These are phyloP conservation scores for Arabidopsis lyrata DNA, from an alignment of 441 rosid genomes.

Conservation along the genomic window DNA sequence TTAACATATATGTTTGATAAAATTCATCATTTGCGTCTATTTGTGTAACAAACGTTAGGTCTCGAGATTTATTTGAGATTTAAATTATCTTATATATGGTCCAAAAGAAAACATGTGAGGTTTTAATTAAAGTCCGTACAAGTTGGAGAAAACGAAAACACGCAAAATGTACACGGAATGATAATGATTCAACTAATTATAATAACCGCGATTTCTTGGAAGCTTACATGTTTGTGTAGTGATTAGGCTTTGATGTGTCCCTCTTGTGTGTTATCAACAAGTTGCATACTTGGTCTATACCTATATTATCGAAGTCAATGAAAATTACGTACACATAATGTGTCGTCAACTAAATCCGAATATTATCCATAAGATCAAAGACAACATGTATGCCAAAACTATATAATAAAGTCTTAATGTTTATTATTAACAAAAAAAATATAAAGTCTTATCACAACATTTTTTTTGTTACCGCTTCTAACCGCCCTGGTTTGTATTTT, in stretches of 20 bases:
- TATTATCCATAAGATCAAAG: slow-evolving; percentile 17
- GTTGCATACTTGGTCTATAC: slow-evolving; percentile 31
- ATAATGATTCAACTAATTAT: slow-evolving; percentile 2
- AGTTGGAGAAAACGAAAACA: slow-evolving; percentile 33
- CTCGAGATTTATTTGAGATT: neutral
- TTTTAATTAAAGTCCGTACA: slow-evolving; percentile 35
- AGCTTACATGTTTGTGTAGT: slow-evolving; percentile 26
- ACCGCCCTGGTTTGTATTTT: too few species aligned
- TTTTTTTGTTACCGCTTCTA: too few species aligned
- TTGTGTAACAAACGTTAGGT: slow-evolving; percentile 4
- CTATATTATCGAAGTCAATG: slow-evolving; percentile 36
- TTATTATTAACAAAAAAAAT: neutral
- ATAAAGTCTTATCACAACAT: too few species aligned
- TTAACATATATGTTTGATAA: neutral
- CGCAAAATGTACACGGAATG: slow-evolving; percentile 31
- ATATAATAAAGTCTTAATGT: neutral
- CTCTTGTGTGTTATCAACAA: slow-evolving; percentile 28
- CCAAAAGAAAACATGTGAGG: slow-evolving; percentile 5
- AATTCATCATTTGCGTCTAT: neutral
- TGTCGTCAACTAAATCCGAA: slow-evolving; percentile 28
- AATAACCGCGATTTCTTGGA: slow-evolving; percentile 32
- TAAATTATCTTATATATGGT: neutral
- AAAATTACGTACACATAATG: slow-evolving; percentile 24
- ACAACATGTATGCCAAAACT: neutral
- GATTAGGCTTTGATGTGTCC: slow-evolving; percentile 42